A percentile compares a stretch with the other conserved stretches of the same genome.
Evolutionary conservation across 1,139 yeast species (phyloP).

Genomic region (Diutina sp.): DNA sequence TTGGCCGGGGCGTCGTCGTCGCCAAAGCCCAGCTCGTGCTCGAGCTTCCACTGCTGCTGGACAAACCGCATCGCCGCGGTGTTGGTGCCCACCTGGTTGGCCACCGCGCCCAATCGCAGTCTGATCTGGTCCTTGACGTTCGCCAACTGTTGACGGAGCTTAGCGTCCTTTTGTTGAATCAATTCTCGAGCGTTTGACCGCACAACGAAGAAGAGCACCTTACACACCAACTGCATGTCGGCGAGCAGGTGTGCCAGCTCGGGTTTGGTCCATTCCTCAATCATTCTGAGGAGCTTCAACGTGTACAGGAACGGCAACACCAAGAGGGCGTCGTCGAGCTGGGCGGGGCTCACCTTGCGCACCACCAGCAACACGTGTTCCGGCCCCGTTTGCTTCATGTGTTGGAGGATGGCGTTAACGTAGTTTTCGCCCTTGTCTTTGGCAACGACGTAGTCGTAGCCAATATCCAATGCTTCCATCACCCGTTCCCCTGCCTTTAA

Average conservation of each 20-base stretch:
- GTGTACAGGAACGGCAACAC: slow-evolving; percentile 87
- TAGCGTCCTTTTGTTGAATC: slow-evolving; percentile 49
- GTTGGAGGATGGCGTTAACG: slow-evolving; percentile 52
- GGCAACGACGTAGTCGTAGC: slow-evolving; percentile 57
- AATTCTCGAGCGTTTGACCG: slow-evolving; percentile 68
- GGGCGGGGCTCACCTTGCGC: slow-evolving; percentile 62
- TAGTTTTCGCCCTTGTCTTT: slow-evolving; percentile 30
- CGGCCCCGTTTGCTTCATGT: slow-evolving; percentile 60
- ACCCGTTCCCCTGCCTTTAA: slow-evolving; percentile 89
- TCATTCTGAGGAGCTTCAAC: slow-evolving; percentile 52
- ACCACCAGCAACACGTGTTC: slow-evolving; percentile 67
- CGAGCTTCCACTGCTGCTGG: slow-evolving; percentile 67
- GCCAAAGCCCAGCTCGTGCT: slow-evolving; percentile 60
- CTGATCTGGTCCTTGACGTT: slow-evolving; percentile 47
- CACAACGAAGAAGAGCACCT: slow-evolving; percentile 62
- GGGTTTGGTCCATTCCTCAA: slow-evolving; percentile 61
- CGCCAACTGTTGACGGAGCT: slow-evolving; percentile 46
- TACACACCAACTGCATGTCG: slow-evolving; percentile 54
- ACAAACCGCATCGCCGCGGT: slow-evolving; percentile 69
- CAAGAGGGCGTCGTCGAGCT: slow-evolving; percentile 81
- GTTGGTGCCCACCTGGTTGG: slow-evolving; percentile 69
- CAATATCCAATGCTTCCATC: slow-evolving; percentile 86
- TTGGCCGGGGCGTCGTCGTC: slow-evolving; percentile 29
- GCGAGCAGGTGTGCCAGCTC: slow-evolving; percentile 24
- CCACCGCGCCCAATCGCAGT: slow-evolving; percentile 34